These are phyloP conservation scores for Acacia crassicarpa DNA, from an alignment of 306 rosid genomes.

Conservation along the genomic window DNA sequence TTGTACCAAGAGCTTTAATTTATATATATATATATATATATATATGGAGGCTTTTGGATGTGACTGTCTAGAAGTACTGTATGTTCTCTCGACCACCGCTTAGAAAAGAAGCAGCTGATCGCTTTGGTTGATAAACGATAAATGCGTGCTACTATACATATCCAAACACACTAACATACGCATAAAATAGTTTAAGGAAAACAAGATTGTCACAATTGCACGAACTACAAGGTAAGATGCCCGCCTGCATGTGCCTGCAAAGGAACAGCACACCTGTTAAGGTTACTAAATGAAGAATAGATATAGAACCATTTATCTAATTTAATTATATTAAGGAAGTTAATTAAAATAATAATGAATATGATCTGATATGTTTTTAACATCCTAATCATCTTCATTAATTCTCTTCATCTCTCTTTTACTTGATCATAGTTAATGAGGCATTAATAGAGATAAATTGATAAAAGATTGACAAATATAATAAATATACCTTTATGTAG, in stretches of 20 bases:
- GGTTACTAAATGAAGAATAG: not conserved
- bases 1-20: too few species aligned
- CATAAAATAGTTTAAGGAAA: not conserved
- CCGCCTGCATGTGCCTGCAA: slow-evolving; percentile 7
- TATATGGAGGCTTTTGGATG: not conserved
- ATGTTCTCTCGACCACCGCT: slow-evolving; percentile 1
- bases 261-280: not conserved
- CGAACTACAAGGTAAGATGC: not conserved
- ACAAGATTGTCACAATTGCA: slow-evolving; percentile 18
- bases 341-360: too few species aligned
- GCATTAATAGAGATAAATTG: too few species aligned
- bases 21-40: not conserved
- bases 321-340: too few species aligned
- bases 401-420: too few species aligned
- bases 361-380: too few species aligned
- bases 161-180: not conserved
- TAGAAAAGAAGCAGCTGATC: not conserved
- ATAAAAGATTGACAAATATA: too few species aligned
- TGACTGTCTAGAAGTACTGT: not conserved
- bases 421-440: too few species aligned
- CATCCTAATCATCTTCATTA: too few species aligned
- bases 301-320: too few species aligned
- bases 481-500: too few species aligned
- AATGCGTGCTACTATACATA: not conserved
- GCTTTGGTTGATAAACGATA: not conserved